phyloP scores from a whole-genome alignment of 2,329 filamentous ascomycete species.

The Didymosphaeria variabile region DNA sequence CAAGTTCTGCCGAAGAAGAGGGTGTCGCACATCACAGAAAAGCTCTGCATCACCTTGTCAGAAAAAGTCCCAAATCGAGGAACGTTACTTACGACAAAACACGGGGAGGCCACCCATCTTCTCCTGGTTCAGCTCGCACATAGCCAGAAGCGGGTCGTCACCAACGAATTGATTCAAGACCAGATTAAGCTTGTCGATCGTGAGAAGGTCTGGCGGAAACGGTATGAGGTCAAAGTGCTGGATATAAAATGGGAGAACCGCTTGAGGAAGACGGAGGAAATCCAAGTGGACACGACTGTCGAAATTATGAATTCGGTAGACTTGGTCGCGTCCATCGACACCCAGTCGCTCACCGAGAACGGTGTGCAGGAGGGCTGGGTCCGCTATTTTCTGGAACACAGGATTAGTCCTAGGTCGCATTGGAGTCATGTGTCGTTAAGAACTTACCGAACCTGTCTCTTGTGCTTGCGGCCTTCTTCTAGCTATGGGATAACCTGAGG shows the following conservation, averaged over 20 bases:
- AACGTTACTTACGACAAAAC: background rate
- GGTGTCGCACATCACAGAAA: background rate
- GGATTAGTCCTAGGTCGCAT: background rate
- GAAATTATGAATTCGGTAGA: background rate
- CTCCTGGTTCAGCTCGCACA: background rate
- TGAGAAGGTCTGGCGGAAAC: background rate
- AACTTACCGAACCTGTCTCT: too few relatives aligned
- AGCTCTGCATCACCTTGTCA: background rate
- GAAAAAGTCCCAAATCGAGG: background rate
- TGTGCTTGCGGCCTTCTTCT: background rate
- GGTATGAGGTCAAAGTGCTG: background rate
- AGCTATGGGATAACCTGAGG: background rate
- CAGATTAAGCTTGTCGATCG: background rate
- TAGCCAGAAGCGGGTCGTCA: background rate
- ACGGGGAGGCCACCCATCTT: background rate
- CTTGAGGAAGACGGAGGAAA: background rate
- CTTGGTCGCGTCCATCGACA: background rate
- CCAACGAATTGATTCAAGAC: background rate
- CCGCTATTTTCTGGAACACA: background rate
- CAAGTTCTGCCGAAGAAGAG: background rate
- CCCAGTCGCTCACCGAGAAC: background rate
- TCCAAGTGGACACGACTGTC: background rate
- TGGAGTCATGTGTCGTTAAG: too few relatives aligned
- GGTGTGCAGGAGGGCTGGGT: background rate
- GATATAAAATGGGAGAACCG: background rate